These are phyloP conservation scores for Syzygium grande DNA, from an alignment of 345 rosid species.

Conservation along the genomic window DNA sequence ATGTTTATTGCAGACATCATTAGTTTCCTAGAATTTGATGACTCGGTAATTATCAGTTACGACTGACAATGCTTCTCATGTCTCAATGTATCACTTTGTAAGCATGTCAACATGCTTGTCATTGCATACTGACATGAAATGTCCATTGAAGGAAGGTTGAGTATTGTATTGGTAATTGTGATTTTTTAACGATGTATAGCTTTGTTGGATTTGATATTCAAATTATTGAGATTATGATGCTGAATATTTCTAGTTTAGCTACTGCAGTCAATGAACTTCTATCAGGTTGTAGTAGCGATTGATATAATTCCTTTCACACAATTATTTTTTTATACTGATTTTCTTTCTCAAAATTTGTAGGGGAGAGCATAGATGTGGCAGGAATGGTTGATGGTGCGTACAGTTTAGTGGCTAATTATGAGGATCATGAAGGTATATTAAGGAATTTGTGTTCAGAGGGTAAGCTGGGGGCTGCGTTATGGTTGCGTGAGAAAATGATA, in stretches of 20 bases:
- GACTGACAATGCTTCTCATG: not conserved
- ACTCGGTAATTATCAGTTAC: not conserved
- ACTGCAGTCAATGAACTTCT: not conserved
- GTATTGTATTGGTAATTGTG: not conserved
- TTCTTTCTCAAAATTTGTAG: slow-evolving; percentile 25
- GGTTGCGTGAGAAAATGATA: slow-evolving; percentile 47
- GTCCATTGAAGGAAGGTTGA: not conserved
- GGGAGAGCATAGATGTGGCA: slow-evolving; percentile 33
- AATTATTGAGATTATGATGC: not conserved
- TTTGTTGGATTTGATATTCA: not conserved
- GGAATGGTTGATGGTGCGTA: slow-evolving; percentile 8
- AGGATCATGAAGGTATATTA: slow-evolving; percentile 17
- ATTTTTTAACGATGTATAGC: not conserved
- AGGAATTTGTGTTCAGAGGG: slow-evolving; percentile 51
- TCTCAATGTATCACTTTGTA: not conserved
- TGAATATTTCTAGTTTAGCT: not conserved
- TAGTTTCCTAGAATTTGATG: not conserved
- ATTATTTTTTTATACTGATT: not conserved
- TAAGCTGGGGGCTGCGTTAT: slow-evolving; percentile 57
- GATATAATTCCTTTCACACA: not conserved
- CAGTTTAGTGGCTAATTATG: slow-evolving; percentile 14
- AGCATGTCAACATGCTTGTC: not conserved
- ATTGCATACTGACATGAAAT: not conserved
- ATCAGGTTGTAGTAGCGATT: not conserved
- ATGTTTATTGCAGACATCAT: not conserved